These are phyloP conservation scores for Gamsiella multidivaricata DNA, from an alignment of 192 early-diverging fungal genomes.

Conservation along the genomic window DNA sequence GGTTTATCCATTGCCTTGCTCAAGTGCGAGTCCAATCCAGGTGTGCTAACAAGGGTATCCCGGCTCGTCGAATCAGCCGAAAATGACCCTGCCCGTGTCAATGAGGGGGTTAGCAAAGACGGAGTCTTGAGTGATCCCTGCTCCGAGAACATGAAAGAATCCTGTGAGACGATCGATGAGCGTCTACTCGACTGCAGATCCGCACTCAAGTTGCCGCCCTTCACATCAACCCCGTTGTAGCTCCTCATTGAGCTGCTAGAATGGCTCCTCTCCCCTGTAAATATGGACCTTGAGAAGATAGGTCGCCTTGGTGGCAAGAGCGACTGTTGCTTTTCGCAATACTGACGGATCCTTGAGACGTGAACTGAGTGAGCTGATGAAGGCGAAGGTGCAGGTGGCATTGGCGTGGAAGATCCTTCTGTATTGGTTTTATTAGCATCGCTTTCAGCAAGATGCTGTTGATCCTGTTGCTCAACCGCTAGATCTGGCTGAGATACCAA, in stretches of 20 bases:
- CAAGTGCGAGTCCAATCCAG: not conserved
- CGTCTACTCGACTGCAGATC: conserved; percentile 46
- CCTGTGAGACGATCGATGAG: conserved; percentile 44
- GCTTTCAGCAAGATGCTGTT: not conserved
- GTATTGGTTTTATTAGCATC: conserved; percentile 1
- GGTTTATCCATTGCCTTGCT: not conserved
- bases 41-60: not conserved
- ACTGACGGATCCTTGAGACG: conserved; percentile 45
- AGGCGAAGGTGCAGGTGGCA: conserved; percentile 23
- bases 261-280: conserved; percentile 33
- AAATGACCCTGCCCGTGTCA: conserved; percentile 42
- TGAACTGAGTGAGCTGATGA: conserved; percentile 26
- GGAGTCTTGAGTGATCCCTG: conserved; percentile 34
- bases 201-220: not conserved
- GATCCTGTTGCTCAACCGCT: conserved; percentile 19
- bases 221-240: conserved; percentile 10
- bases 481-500: conserved; percentile 15
- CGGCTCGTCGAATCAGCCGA: conserved; percentile 6
- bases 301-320: conserved; percentile 45
- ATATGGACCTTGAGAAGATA: conserved; percentile 41
- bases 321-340: conserved; percentile 49
- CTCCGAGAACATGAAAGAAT: conserved; percentile 49
- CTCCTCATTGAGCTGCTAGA: conserved; percentile 16
- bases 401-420: conserved; percentile 1
- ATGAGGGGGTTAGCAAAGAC: conserved; percentile 20